Percentiles rank a stretch among this genome's conserved stretches.
Evolutionary conservation across 805 yeast genomes (phyloP).

Genomic region (Monosporozyma aerobia): DNA sequence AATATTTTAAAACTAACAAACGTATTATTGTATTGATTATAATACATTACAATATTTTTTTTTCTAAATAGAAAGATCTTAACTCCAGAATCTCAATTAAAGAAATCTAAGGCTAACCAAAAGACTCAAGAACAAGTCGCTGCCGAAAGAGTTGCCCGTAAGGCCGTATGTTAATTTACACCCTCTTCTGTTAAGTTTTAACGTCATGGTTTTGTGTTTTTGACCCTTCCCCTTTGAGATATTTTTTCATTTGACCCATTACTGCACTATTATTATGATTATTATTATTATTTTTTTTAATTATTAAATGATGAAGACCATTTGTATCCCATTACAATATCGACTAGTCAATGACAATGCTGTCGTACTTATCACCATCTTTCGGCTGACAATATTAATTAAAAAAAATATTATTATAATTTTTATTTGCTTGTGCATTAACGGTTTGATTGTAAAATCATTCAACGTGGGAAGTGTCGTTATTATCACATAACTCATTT

Average conservation of each 20-base stretch:
- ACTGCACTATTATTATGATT: background rate
- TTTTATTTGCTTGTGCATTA: too few species aligned
- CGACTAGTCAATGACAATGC: slow-evolving; percentile 60
- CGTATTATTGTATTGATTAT: background rate
- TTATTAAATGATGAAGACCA: slow-evolving; percentile 41
- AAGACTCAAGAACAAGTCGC: slow-evolving; percentile 70
- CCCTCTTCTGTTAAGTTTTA: background rate
- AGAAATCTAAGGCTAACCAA: slow-evolving; percentile 71
- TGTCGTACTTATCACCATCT: slow-evolving; percentile 68
- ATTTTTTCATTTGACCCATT: slow-evolving; percentile 5
- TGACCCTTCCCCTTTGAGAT: background rate
- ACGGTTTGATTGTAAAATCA: too few species aligned
- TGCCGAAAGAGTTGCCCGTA: slow-evolving; percentile 70
- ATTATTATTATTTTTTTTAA: background rate
- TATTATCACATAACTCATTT: too few species aligned
- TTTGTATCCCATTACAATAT: slow-evolving; percentile 34
- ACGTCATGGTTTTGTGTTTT: background rate
- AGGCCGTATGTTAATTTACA: slow-evolving; percentile 56
- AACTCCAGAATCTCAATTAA: slow-evolving; percentile 77
- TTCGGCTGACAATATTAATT: slow-evolving; percentile 45
- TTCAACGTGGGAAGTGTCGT: background rate
- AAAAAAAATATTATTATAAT: background rate
- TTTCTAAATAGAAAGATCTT: slow-evolving; percentile 32
- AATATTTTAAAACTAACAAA: slow-evolving; percentile 1
- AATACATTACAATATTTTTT: background rate